Evolutionary conservation across 2,329 filamentous ascomycete species (phyloP).

Genomic region (Bisporella sp.): DNA sequence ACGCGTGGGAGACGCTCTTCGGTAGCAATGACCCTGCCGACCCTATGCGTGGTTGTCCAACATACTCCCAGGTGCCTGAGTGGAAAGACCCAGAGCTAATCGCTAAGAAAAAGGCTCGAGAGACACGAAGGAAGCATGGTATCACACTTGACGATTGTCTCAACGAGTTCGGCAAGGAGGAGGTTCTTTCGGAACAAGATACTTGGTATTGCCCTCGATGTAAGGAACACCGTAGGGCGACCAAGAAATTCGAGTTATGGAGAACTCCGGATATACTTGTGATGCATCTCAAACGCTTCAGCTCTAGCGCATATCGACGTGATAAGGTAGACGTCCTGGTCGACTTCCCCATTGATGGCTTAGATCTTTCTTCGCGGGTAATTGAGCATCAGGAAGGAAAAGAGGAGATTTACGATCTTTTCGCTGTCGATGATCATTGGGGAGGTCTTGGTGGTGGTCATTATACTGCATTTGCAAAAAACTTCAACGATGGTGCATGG

Average conservation of each 20-base stretch:
- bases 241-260: constrained; percentile 97
- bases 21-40: constrained; percentile 31
- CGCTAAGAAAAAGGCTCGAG: constrained; percentile 55
- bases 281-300: constrained; percentile 93
- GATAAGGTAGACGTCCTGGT: constrained; percentile 90
- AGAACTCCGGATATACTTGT: constrained; percentile 92
- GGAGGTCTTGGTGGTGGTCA: constrained; percentile 91
- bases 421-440: constrained; percentile 93
- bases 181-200: constrained; percentile 89
- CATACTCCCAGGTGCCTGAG: constrained; percentile 39
- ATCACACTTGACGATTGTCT: constrained; percentile 86
- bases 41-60: constrained; percentile 51
- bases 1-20: constrained; percentile 68
- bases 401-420: constrained; percentile 81
- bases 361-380: constrained; percentile 76
- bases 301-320: constrained; percentile 70
- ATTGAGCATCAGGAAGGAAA: constrained; percentile 76
- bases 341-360: constrained; percentile 81
- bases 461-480: constrained; percentile 91
- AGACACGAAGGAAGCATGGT: constrained; percentile 62
- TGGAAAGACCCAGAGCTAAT: constrained; percentile 59
- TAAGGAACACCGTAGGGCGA: constrained; percentile 86
- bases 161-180: constrained; percentile 88
- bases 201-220: constrained; percentile 97
- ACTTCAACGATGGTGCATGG: constrained; percentile 84